phyloP scores from a whole-genome alignment of 441 rosid genomes.

The Arabidopsis lyrata region DNA sequence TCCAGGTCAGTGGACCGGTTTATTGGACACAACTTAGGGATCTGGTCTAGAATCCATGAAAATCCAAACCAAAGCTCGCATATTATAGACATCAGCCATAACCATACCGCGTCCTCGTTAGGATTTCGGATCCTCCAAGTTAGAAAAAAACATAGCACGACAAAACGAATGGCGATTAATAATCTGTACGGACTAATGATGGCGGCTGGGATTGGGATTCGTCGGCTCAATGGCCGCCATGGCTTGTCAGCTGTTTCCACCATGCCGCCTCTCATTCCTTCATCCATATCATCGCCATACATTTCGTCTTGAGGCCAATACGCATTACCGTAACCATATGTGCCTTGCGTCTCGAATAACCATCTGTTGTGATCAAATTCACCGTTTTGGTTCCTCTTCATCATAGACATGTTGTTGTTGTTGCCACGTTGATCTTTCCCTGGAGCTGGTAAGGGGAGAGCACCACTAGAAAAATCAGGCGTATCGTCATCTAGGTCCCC shows the following conservation, averaged over 20 bases:
- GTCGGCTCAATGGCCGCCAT: constrained; percentile 87
- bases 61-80: constrained; percentile 93
- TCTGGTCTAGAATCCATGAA: constrained; percentile 93
- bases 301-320: constrained; percentile 77
- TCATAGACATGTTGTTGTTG: constrained; percentile 81
- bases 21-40: constrained; percentile 81
- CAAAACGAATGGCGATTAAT: constrained; percentile 59
- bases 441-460: constrained; percentile 79
- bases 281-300: constrained; percentile 64
- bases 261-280: constrained; percentile 60
- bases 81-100: constrained; percentile 80
- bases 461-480: constrained; percentile 62
- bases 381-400: constrained; percentile 81
- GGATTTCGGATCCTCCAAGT: constrained; percentile 82
- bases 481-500: constrained; percentile 78
- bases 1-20: constrained; percentile 86
- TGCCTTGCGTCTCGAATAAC: constrained; percentile 86
- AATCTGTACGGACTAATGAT: constrained; percentile 89
- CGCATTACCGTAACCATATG: constrained; percentile 90
- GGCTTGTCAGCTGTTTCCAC: constrained; percentile 80
- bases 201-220: constrained; percentile 57
- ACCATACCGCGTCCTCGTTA: constrained; percentile 82
- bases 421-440: constrained; percentile 47
- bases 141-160: constrained; percentile 73
- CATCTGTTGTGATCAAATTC: constrained; percentile 90